Conservation (phyloP, 192 early-diverging fungal species). For the Gaertneriomyces semiglobifer region DNA sequence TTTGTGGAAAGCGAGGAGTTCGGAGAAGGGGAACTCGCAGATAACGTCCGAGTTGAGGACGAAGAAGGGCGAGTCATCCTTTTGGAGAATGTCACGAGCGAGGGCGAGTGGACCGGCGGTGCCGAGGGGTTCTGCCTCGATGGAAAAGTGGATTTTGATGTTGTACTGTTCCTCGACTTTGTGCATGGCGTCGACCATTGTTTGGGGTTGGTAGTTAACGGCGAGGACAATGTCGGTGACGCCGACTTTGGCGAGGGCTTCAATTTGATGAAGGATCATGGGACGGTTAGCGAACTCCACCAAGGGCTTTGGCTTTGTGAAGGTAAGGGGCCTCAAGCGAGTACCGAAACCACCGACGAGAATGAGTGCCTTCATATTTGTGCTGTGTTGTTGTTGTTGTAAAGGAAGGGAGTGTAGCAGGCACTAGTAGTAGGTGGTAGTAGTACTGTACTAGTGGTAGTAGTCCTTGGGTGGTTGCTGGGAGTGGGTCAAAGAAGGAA, state of each 20-base stretch:
- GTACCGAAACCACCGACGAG: constrained; percentile 85
- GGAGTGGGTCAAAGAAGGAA: too few relatives aligned
- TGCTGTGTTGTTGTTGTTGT: background rate
- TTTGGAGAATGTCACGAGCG: constrained; percentile 42
- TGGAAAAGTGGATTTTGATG: constrained; percentile 53
- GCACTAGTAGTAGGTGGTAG: too few relatives aligned
- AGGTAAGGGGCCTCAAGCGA: constrained; percentile 94
- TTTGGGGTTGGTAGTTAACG: constrained; percentile 98
- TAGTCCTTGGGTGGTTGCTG: too few relatives aligned
- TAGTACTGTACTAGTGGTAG: too few relatives aligned
- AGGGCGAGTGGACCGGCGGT: constrained; percentile 57
- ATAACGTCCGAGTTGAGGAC: constrained; percentile 98
- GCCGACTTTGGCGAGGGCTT: constrained; percentile 92
- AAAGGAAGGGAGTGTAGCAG: too few relatives aligned
- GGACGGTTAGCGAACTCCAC: constrained; percentile 99
- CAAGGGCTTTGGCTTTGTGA: constrained; percentile 95
- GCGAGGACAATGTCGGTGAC: constrained; percentile 97
- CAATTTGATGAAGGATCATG: constrained; percentile 99
- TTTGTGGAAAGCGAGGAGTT: constrained; percentile 83
- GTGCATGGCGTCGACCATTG: constrained; percentile 91
- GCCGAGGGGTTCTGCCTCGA: constrained; percentile 58
- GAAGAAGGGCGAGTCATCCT: constrained; percentile 92
- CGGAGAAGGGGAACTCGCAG: constrained; percentile 86
- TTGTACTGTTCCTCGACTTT: constrained; percentile 81
- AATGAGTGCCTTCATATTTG: constrained; percentile 60